A percentile compares a stretch with the other conserved stretches of the same genome.
Conservation (phyloP, 768 basidiomycete genomes). For the Suillus sp. region DNA sequence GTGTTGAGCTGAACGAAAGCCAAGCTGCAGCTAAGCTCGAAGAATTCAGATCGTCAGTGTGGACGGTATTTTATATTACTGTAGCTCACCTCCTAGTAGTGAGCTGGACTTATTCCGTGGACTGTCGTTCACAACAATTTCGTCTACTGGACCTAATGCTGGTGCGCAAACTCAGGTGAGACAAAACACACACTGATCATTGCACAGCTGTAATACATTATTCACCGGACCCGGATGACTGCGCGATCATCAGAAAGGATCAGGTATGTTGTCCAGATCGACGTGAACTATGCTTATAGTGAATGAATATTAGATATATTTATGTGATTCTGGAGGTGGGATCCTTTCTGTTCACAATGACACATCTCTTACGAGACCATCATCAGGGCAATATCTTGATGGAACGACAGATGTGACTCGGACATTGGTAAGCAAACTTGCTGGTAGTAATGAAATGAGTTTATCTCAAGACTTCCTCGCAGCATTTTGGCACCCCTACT, state of each 20-base stretch:
- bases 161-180: conserved; percentile 48
- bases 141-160: conserved; percentile 88
- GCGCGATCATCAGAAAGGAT: conserved; percentile 73
- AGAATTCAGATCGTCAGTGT: conserved; percentile 75
- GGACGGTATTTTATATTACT: not conserved
- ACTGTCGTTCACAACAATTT: conserved; percentile 90
- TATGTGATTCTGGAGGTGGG: conserved; percentile 86
- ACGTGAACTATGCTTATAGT: conserved; percentile 27
- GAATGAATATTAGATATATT: conserved; percentile 50
- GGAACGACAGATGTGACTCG: conserved; percentile 96
- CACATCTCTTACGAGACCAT: not conserved
- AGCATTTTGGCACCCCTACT: conserved; percentile 90
- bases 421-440: conserved; percentile 62
- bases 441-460: not conserved
- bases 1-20: conserved; percentile 69
- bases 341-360: conserved; percentile 1
- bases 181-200: conserved; percentile 8
- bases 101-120: conserved; percentile 82
- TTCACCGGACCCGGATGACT: conserved; percentile 71
- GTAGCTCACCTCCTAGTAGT: conserved; percentile 39
- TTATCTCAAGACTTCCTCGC: conserved; percentile 6
- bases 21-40: conserved; percentile 81
- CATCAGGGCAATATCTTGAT: conserved; percentile 77
- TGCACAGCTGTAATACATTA: conserved; percentile 90
- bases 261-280: conserved; percentile 45